These are phyloP conservation scores for Ambrosia trifida DNA, from an alignment of 129 eudicot genomes.

Conservation along the genomic window DNA sequence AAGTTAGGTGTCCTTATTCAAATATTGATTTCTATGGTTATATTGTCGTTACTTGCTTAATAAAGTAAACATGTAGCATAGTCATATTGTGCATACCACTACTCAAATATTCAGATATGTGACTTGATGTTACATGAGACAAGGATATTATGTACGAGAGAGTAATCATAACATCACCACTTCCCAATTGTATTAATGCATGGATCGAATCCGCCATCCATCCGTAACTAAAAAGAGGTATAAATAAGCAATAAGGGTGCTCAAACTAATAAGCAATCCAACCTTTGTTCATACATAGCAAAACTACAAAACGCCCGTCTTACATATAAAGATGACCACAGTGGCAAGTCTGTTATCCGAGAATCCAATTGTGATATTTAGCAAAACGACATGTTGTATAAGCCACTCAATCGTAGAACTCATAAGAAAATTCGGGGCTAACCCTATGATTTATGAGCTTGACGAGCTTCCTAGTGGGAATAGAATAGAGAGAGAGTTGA, in stretches of 20 bases:
- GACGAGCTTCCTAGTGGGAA: slow-evolving; percentile 45
- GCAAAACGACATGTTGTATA: slow-evolving; percentile 49
- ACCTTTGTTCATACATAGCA: not conserved
- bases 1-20: slow-evolving; percentile 1
- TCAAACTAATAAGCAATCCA: not conserved
- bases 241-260: slow-evolving; percentile 25
- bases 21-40: not conserved
- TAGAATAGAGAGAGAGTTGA: slow-evolving; percentile 36
- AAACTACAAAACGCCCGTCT: not conserved
- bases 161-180: not conserved
- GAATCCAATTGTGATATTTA: slow-evolving; percentile 49
- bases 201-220: slow-evolving; percentile 20
- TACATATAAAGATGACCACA: slow-evolving; percentile 30
- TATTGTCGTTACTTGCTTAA: not conserved
- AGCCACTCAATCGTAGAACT: slow-evolving; percentile 48
- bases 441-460: slow-evolving; percentile 46
- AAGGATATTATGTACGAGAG: not conserved
- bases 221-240: slow-evolving; percentile 16
- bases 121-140: slow-evolving; percentile 29
- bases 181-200: not conserved
- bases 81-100: slow-evolving; percentile 24
- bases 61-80: slow-evolving; percentile 3
- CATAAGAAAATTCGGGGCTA: slow-evolving; percentile 50
- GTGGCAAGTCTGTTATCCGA: slow-evolving; percentile 38
- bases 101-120: slow-evolving; percentile 26